Percentiles rank a stretch among this genome's conserved stretches.
Evolutionary conservation across 2,329 filamentous ascomycete genomes (phyloP).

Genomic region (Conoideocrella luteorostrata): DNA sequence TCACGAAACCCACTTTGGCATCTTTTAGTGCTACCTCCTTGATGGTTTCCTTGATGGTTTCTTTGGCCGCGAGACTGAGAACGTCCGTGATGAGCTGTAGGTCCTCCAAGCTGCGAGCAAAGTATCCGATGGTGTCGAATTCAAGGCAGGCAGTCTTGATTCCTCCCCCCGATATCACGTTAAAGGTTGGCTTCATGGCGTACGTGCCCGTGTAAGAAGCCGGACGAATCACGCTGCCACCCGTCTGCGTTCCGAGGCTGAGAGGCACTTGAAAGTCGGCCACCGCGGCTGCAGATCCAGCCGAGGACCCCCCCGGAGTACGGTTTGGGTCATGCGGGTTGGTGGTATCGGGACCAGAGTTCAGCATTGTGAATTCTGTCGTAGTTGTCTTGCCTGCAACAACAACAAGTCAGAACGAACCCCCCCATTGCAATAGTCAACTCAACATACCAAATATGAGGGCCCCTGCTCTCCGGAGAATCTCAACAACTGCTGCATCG

Average conservation of each 20-base stretch:
- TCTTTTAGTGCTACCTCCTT: not conserved
- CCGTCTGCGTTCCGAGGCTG: conserved; percentile 55
- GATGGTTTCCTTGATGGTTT: conserved; percentile 8
- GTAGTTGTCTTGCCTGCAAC: conserved; percentile 33
- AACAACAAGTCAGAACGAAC: not conserved
- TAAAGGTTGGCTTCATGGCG: conserved; percentile 15
- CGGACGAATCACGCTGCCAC: conserved; percentile 53
- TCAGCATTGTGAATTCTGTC: conserved; percentile 52
- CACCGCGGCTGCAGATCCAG: conserved; percentile 57
- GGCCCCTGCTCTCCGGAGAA: conserved; percentile 47
- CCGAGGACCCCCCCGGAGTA: conserved; percentile 59
- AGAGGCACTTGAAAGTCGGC: conserved; percentile 54
- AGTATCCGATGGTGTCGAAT: conserved; percentile 56
- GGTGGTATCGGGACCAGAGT: conserved; percentile 39
- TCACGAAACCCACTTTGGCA: conserved; percentile 39
- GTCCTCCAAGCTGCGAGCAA: conserved; percentile 48
- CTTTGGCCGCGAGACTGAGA: conserved; percentile 47
- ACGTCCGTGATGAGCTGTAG: conserved; percentile 46
- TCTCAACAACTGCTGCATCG: conserved; percentile 45
- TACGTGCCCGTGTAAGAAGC: conserved; percentile 52
- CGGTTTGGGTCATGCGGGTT: conserved; percentile 57
- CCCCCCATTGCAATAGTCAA: not conserved
- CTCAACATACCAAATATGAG: conserved; percentile 38
- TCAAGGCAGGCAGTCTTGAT: conserved; percentile 6
- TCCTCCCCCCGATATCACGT: conserved; percentile 10